Conservation (phyloP, 495 filamentous ascomycete genomes). For the Aspergillus egyptiacus region DNA sequence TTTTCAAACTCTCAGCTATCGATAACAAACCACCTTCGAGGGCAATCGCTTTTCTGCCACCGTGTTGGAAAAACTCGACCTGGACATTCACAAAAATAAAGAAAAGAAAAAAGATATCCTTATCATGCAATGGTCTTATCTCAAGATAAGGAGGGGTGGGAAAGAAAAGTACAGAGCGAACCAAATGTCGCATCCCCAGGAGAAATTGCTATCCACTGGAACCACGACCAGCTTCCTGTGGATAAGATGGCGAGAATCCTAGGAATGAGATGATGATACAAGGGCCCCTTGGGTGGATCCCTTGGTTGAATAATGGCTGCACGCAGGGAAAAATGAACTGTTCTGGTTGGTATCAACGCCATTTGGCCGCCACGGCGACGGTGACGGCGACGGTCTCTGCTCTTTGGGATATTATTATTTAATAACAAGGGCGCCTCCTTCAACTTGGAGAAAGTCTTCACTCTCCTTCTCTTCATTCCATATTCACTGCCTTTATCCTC, state of each 20-base stretch:
- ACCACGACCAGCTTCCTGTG: background rate
- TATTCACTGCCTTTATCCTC: conserved; percentile 3
- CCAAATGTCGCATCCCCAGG: background rate
- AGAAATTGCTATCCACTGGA: background rate
- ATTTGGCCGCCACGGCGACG: conserved; percentile 17
- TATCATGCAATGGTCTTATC: too few relatives aligned
- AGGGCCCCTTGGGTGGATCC: conserved; percentile 27
- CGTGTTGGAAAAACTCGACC: background rate
- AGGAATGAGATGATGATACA: conserved; percentile 36
- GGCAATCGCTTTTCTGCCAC: too few relatives aligned
- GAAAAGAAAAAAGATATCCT: too few relatives aligned
- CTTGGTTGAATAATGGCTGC: too few relatives aligned
- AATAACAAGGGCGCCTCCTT: too few relatives aligned
- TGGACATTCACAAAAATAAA: too few relatives aligned
- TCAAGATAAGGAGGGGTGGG: background rate
- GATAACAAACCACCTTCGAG: too few relatives aligned
- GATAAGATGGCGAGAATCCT: conserved; percentile 39
- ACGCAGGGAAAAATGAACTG: conserved; percentile 10
- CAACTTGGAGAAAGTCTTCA: too few relatives aligned
- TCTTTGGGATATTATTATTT: conserved; percentile 4
- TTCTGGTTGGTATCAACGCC: background rate
- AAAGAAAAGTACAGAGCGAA: background rate
- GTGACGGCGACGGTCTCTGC: background rate
- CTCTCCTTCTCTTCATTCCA: background rate
- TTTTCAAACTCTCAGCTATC: background rate